A percentile compares a stretch with the other conserved stretches of the same genome.
Evolutionary conservation across 2,329 filamentous ascomycete genomes (phyloP).

Genomic region (Thelonectria olida): DNA sequence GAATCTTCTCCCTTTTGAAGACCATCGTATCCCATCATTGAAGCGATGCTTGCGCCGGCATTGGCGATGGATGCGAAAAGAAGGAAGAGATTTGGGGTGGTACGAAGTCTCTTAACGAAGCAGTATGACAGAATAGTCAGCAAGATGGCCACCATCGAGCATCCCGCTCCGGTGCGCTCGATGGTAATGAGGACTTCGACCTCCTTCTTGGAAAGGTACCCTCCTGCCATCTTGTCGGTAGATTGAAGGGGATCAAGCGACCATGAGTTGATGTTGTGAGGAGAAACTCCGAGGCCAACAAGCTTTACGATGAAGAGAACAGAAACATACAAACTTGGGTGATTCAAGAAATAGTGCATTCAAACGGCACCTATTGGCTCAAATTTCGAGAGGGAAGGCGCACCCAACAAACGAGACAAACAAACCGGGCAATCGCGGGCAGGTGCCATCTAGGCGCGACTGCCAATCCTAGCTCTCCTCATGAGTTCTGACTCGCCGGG

Average conservation of each 20-base stretch:
- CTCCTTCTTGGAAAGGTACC: constrained; percentile 46
- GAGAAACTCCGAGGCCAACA: neutral
- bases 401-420: neutral
- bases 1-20: constrained; percentile 63
- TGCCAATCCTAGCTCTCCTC: neutral
- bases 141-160: constrained; percentile 62
- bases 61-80: constrained; percentile 50
- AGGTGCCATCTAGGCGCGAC: neutral
- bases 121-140: constrained; percentile 60
- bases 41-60: constrained; percentile 68
- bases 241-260: neutral
- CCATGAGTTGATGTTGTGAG: neutral
- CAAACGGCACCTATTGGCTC: neutral
- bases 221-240: constrained; percentile 27
- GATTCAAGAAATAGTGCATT: neutral
- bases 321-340: neutral
- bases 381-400: neutral
- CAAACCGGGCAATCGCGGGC: neutral
- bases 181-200: constrained; percentile 58
- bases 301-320: neutral
- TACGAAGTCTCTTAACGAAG: constrained; percentile 60
- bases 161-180: constrained; percentile 62
- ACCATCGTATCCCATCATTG: constrained; percentile 75
- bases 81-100: constrained; percentile 64
- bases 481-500: no score